Evolutionary conservation across 2,329 filamentous ascomycete genomes (phyloP).

Genomic region (Dothideomycetes sp.): DNA sequence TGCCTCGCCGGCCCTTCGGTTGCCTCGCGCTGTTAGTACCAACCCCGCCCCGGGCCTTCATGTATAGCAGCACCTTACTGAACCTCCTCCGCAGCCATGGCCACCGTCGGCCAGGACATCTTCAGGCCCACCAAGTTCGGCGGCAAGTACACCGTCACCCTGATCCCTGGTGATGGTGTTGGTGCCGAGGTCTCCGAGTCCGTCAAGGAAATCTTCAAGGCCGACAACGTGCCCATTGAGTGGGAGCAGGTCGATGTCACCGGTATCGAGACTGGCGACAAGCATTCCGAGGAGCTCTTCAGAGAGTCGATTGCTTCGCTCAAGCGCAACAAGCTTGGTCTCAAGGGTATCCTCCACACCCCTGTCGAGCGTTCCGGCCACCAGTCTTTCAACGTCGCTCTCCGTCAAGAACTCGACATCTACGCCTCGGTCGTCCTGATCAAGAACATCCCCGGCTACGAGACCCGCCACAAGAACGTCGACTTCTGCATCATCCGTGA

Average conservation of each 20-base stretch:
- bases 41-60: constrained; percentile 16
- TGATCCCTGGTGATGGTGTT: constrained; percentile 95
- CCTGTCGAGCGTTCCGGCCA: constrained; percentile 94
- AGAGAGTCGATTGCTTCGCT: constrained; percentile 90
- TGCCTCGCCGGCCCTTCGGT: constrained; percentile 42
- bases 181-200: constrained; percentile 96
- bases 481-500: constrained; percentile 99
- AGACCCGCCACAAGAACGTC: constrained; percentile 93
- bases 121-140: constrained; percentile 99
- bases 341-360: constrained; percentile 94
- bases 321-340: constrained; percentile 95
- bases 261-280: constrained; percentile 74
- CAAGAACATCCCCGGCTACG: constrained; percentile 99
- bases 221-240: constrained; percentile 95
- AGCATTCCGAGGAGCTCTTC: constrained; percentile 90
- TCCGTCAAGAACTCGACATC: constrained; percentile 98
- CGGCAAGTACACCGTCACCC: constrained; percentile 97
- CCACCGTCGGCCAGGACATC: constrained; percentile 77
- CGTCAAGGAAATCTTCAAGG: constrained; percentile 99
- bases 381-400: constrained; percentile 98
- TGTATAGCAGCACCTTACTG: constrained; percentile 3
- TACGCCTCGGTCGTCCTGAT: constrained; percentile 96
- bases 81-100: constrained; percentile 43
- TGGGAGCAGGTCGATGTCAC: constrained; percentile 98
- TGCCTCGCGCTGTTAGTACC: constrained; percentile 45